Conservation (phyloP, 495 filamentous ascomycete genomes). For the Parathielavia hyrcaniae region DNA sequence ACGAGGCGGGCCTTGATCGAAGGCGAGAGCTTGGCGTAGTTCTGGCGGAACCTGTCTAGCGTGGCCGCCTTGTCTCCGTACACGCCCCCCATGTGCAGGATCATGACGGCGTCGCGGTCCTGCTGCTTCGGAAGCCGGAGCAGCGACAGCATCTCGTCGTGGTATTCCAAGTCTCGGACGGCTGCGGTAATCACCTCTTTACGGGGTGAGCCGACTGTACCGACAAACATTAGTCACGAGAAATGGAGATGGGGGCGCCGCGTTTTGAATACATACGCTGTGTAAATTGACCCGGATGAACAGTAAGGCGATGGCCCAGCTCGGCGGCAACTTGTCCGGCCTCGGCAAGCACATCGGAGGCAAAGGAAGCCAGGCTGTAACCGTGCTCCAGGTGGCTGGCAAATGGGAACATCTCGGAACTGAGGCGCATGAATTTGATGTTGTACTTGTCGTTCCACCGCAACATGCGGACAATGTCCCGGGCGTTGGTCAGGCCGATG, state of each 20-base stretch:
- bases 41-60: slow-evolving; percentile 71
- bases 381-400: slow-evolving; percentile 82
- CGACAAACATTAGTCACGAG: too few relatives aligned
- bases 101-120: slow-evolving; percentile 87
- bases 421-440: slow-evolving; percentile 88
- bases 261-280: slow-evolving; percentile 51
- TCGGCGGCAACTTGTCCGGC: slow-evolving; percentile 72
- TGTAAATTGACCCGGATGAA: slow-evolving; percentile 90
- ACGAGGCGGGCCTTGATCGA: slow-evolving; percentile 76
- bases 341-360: slow-evolving; percentile 67
- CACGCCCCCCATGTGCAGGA: slow-evolving; percentile 87
- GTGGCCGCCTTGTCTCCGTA: slow-evolving; percentile 85
- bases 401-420: slow-evolving; percentile 96
- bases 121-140: slow-evolving; percentile 73
- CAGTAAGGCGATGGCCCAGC: slow-evolving; percentile 79
- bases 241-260: too few relatives aligned
- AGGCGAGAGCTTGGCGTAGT: slow-evolving; percentile 57
- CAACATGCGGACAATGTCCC: slow-evolving; percentile 77
- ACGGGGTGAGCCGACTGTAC: slow-evolving; percentile 63
- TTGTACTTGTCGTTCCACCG: slow-evolving; percentile 90
- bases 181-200: slow-evolving; percentile 67
- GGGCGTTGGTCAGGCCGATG: slow-evolving; percentile 73
- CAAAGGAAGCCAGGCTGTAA: slow-evolving; percentile 82
- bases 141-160: slow-evolving; percentile 76
- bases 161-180: slow-evolving; percentile 80